phyloP scores from a whole-genome alignment of 805 yeast genomes.

The Ogataea dorogensis region DNA sequence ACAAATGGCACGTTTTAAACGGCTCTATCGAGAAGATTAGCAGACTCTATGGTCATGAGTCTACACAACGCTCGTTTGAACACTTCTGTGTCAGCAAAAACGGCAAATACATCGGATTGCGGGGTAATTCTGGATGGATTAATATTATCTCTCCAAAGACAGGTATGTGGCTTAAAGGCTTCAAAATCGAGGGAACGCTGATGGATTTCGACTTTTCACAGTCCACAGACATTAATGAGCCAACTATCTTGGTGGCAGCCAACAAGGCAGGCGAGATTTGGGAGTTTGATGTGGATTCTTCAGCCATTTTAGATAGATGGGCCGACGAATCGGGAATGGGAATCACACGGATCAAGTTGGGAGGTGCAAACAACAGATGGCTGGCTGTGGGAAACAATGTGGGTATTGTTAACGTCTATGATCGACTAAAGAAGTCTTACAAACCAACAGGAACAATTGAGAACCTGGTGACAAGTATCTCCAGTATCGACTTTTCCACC shows the following conservation, averaged over 20 bases:
- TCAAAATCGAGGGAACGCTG: constrained; percentile 83
- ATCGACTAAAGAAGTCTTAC: constrained; percentile 38
- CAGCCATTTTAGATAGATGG: constrained; percentile 67
- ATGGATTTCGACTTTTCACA: constrained; percentile 73
- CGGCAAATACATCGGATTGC: constrained; percentile 70
- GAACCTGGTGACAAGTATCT: constrained; percentile 77
- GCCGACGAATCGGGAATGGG: constrained; percentile 83
- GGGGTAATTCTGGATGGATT: constrained; percentile 90
- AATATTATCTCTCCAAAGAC: constrained; percentile 72
- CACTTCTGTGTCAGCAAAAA: constrained; percentile 72
- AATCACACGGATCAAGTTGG: constrained; percentile 70
- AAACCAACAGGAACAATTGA: constrained; percentile 66
- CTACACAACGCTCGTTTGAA: constrained; percentile 83
- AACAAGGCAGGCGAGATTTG: constrained; percentile 83
- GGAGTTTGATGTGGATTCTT: constrained; percentile 65
- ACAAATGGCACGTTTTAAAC: constrained; percentile 75
- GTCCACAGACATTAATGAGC: constrained; percentile 31
- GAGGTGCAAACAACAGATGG: constrained; percentile 72
- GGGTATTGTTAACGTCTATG: constrained; percentile 89
- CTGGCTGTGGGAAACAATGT: constrained; percentile 84
- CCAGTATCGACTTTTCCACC: constrained; percentile 67
- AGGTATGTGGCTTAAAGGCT: constrained; percentile 86
- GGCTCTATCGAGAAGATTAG: constrained; percentile 77
- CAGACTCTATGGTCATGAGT: constrained; percentile 89
- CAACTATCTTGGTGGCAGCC: constrained; percentile 50